Conservation (phyloP, 140 eudicot genomes). For the Cichorium intybus region DNA sequence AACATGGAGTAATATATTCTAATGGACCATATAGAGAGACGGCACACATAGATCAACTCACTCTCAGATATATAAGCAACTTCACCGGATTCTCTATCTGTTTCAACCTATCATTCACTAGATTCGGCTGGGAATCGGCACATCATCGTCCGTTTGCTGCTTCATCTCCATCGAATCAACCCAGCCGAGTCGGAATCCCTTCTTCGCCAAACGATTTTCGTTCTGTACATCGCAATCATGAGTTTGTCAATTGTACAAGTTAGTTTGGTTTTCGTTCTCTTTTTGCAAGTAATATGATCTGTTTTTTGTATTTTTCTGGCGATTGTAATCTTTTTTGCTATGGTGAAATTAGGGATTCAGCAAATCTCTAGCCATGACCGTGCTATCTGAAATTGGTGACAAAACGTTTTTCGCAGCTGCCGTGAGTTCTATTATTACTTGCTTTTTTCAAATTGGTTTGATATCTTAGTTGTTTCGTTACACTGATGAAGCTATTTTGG, state of each 20-base stretch:
- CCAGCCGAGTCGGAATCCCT: background rate
- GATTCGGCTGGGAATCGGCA: background rate
- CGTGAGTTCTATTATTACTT: conserved; percentile 39
- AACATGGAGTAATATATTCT: background rate
- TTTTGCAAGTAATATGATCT: background rate
- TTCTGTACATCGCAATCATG: conserved; percentile 22
- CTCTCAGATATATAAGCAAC: background rate
- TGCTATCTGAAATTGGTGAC: conserved; percentile 89
- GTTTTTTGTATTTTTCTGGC: background rate
- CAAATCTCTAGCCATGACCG: conserved; percentile 89
- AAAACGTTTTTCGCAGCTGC: conserved; percentile 97
- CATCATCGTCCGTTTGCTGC: background rate
- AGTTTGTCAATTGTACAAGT: conserved; percentile 47
- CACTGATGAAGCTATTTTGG: background rate
- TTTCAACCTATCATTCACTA: background rate
- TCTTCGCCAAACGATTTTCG: background rate
- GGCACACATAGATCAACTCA: background rate
- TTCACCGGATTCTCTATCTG: background rate
- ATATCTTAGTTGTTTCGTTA: background rate
- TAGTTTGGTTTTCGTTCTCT: conserved; percentile 2
- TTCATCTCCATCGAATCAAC: background rate
- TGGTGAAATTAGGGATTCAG: conserved; percentile 59
- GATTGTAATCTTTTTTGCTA: background rate
- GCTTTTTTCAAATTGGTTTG: background rate
- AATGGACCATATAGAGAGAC: background rate